Evolutionary conservation across 2,329 filamentous ascomycete genomes (phyloP).

Genomic region (Scortechinia acanthostroma): DNA sequence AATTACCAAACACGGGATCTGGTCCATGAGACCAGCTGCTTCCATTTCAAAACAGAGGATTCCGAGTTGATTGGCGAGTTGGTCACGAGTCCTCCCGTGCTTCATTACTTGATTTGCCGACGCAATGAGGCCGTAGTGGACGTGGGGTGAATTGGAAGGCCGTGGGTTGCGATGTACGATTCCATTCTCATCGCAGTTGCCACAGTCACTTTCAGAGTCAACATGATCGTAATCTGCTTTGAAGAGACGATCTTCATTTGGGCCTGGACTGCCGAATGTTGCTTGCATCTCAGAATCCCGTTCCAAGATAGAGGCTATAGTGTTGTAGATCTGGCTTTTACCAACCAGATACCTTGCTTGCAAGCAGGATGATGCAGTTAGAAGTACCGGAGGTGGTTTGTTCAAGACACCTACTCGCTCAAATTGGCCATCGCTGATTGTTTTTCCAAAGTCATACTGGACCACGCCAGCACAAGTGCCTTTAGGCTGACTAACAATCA

Average conservation of each 20-base stretch:
- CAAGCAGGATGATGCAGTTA: constrained; percentile 5
- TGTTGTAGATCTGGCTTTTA: not conserved
- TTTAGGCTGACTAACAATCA: not conserved
- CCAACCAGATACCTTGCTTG: constrained; percentile 3
- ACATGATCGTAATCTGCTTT: not conserved
- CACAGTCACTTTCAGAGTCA: not conserved
- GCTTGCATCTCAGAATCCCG: not conserved
- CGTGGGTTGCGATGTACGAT: not conserved
- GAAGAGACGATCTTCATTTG: not conserved
- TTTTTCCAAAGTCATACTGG: not conserved
- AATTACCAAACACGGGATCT: constrained; percentile 1
- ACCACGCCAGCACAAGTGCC: not conserved
- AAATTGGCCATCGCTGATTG: not conserved
- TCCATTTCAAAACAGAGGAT: not conserved
- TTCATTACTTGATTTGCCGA: not conserved
- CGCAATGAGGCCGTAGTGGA: constrained; percentile 2
- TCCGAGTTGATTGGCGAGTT: not conserved
- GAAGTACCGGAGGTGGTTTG: constrained; percentile 7
- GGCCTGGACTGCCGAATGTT: not conserved
- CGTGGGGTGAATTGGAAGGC: not conserved
- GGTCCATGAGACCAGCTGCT: not conserved
- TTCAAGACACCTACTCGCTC: constrained; percentile 5
- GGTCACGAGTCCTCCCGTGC: not conserved
- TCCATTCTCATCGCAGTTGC: not conserved
- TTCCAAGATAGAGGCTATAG: not conserved